phyloP scores from a whole-genome alignment of 2,329 filamentous ascomycete species.

The Trichoderma aggressivum region DNA sequence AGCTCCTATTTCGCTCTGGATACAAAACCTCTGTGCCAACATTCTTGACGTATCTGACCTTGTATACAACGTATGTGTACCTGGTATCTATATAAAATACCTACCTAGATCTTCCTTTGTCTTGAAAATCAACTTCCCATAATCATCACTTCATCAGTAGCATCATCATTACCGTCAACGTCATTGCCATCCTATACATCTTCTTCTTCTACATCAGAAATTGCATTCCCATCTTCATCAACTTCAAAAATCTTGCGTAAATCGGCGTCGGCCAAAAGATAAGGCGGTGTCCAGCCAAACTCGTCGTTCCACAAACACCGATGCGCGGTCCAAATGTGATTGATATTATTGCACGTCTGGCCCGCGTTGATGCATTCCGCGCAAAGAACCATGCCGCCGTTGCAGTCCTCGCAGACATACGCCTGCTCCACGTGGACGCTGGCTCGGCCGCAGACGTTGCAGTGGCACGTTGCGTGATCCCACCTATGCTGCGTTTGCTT shows the following conservation, averaged over 20 bases:
- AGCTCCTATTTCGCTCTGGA: background rate
- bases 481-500: background rate
- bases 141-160: background rate
- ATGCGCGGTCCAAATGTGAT: conserved; percentile 15
- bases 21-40: background rate
- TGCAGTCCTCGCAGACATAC: conserved; percentile 13
- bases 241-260: background rate
- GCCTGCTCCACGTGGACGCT: background rate
- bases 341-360: background rate
- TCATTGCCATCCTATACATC: background rate
- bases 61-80: background rate
- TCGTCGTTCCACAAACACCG: background rate
- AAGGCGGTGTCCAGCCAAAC: background rate
- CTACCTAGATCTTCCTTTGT: background rate
- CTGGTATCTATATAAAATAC: background rate
- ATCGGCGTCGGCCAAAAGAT: background rate
- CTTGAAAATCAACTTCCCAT: background rate
- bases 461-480: conserved; percentile 4
- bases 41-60: background rate
- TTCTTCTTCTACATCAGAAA: background rate
- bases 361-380: conserved; percentile 10
- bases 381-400: conserved; percentile 11
- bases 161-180: background rate
- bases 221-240: background rate
- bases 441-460: conserved; percentile 12